A percentile compares a stretch with the other conserved stretches of the same genome.
These are phyloP conservation scores for Gaeumannomyces tritici DNA, from an alignment of 2,329 filamentous ascomycete genomes.

Conservation along the genomic window DNA sequence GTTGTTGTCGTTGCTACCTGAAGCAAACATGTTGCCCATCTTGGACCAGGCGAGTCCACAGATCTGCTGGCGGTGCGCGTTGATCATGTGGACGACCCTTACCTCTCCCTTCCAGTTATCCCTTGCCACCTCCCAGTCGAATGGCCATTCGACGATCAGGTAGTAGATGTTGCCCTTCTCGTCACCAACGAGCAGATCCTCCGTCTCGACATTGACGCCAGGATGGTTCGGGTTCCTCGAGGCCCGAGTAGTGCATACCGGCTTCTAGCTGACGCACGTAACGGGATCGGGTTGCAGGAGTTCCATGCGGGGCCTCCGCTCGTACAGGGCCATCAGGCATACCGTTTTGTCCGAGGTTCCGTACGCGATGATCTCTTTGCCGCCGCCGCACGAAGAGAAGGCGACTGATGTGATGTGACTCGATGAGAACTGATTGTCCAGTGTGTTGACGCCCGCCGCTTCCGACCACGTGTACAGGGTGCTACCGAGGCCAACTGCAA, in stretches of 20 bases:
- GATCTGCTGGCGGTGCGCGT: slow-evolving; percentile 77
- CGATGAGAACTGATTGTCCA: slow-evolving; percentile 38
- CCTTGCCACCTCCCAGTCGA: slow-evolving; percentile 48
- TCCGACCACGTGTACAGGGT: slow-evolving; percentile 89
- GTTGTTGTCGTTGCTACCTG: slow-evolving; percentile 85
- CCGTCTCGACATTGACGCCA: slow-evolving; percentile 49
- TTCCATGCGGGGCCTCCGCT: slow-evolving; percentile 42
- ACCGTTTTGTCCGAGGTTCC: slow-evolving; percentile 71
- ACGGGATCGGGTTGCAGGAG: slow-evolving; percentile 62
- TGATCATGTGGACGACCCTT: slow-evolving; percentile 66
- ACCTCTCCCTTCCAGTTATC: slow-evolving; percentile 71
- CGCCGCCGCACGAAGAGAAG: slow-evolving; percentile 73
- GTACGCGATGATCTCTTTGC: slow-evolving; percentile 73
- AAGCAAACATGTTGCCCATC: slow-evolving; percentile 68
- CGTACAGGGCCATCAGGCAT: slow-evolving; percentile 67
- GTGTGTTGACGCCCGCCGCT: slow-evolving; percentile 49
- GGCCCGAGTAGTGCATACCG: slow-evolving; percentile 42
- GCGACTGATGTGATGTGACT: slow-evolving; percentile 71
- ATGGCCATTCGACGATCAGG: slow-evolving; percentile 81
- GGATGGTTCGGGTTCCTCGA: slow-evolving; percentile 38
- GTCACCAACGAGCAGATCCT: slow-evolving; percentile 82
- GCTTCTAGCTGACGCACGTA: slow-evolving; percentile 75
- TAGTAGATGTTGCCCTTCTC: slow-evolving; percentile 76
- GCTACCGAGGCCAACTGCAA: slow-evolving; percentile 75
- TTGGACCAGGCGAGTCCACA: slow-evolving; percentile 86